These are phyloP conservation scores for Lanmaoa rubissima DNA, from an alignment of 768 basidiomycete genomes.

Conservation along the genomic window DNA sequence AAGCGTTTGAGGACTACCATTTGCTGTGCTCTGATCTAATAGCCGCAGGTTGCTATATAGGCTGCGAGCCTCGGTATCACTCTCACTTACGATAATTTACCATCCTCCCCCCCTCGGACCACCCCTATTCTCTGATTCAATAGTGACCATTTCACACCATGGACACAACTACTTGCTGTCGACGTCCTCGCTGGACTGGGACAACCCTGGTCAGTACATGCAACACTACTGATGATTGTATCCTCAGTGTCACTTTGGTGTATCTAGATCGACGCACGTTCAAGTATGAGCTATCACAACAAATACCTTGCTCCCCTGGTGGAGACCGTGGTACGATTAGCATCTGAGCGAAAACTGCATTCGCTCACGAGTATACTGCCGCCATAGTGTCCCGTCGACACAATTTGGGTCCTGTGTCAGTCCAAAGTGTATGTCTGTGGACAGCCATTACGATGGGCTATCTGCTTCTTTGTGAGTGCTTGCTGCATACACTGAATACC, in stretches of 20 bases:
- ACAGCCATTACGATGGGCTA: constrained; percentile 12
- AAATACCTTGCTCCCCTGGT: constrained; percentile 5
- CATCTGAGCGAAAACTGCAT: neutral
- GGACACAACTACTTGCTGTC: constrained; percentile 4
- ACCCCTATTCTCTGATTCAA: neutral
- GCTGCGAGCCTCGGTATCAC: neutral
- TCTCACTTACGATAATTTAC: constrained; percentile 1
- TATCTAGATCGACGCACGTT: constrained; percentile 7
- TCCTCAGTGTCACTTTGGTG: neutral
- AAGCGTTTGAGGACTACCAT: neutral
- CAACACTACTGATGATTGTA: neutral
- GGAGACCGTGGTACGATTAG: neutral
- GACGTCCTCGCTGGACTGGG: neutral
- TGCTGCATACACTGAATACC: neutral
- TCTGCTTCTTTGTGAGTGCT: constrained; percentile 23
- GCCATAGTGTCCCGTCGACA: neutral
- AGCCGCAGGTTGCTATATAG: constrained; percentile 18
- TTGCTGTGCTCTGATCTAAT: constrained; percentile 22
- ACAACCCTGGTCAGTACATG: constrained; percentile 10
- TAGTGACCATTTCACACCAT: neutral
- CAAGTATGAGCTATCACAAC: neutral
- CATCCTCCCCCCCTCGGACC: neutral
- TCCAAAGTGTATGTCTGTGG: neutral
- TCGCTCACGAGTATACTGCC: neutral
- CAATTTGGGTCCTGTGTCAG: constrained; percentile 5